Base-by-base conservation (phyloP, 1,284 basidiomycete genomes). In the Ganoderma sinense region DNA sequence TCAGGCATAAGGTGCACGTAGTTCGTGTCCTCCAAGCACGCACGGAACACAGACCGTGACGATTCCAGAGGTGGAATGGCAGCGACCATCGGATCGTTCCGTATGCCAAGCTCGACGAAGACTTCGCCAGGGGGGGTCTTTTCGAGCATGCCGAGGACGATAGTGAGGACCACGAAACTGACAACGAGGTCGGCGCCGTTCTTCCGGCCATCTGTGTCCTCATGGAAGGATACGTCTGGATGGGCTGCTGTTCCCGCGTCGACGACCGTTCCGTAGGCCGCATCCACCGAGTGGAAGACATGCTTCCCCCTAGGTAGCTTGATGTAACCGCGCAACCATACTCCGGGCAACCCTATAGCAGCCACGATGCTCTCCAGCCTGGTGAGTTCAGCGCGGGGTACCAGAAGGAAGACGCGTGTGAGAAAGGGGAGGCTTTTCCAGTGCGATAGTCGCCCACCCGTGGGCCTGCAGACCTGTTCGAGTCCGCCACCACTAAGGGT, bases 351-450 rank as follows among this genome's bases (percentile, higher is more conserved):
- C n/a, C 18, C 13, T 14, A 14, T 14, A 5, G 16, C 1, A 16
- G 23, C 11, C 6, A 14, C 23, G n/a, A 78, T 59, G 0, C 45
- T 39, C 33, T 59, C 56, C 11, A 16, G 43, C 63, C 39, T 70
- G 16, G 14, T 67, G 6, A 68, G 64, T 0, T 65, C 60, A 11
- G 71, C 67, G 11, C 23, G 39, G 0, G 60, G 60, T 14, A 45
- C 40, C 4, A 18, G 8, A 18, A 84, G 73, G 56, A 81, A 71
- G 48, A 84, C 72, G 20, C 72, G 71, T 1, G 72, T 67, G 18
- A 75, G 59, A 13, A 72, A 60, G 5, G 83, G 80, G 36, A 84
- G 69, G 5, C 63, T 66, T 13, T 70, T 65, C 83, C 83, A 84
- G 2, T 43, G 55, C 3, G 66, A 53, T 33, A 83, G 78, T 3